phyloP scores from a whole-genome alignment of 129 eudicot genomes.

The Flaveria trinervia region DNA sequence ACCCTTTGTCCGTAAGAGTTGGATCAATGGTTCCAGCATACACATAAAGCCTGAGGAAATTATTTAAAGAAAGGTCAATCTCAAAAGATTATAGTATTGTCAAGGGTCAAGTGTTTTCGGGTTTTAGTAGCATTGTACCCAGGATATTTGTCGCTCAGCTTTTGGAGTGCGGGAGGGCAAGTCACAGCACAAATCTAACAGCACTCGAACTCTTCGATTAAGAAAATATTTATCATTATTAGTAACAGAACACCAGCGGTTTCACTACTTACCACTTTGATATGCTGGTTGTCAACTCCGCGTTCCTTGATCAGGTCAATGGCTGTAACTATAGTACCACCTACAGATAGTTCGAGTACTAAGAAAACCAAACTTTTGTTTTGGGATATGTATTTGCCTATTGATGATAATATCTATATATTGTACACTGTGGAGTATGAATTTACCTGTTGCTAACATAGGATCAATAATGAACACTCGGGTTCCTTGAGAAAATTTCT shows the following conservation, averaged over 20 bases:
- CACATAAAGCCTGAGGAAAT: constrained; percentile 70
- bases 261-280: constrained; percentile 76
- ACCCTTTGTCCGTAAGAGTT: constrained; percentile 82
- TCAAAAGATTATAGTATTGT: neutral
- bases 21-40: constrained; percentile 93
- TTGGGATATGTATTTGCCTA: too few relatives aligned
- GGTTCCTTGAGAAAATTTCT: constrained; percentile 69
- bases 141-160: constrained; percentile 87
- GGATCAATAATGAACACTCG: constrained; percentile 89
- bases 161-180: constrained; percentile 93
- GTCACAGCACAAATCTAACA: constrained; percentile 74
- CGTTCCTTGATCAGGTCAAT: constrained; percentile 69
- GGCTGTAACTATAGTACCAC: constrained; percentile 86
- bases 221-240: neutral
- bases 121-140: constrained; percentile 50
- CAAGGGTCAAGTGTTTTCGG: neutral
- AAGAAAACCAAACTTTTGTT: neutral
- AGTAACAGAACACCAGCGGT: neutral
- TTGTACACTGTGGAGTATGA: neutral
- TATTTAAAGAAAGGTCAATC: neutral
- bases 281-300: constrained; percentile 74
- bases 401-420: too few relatives aligned
- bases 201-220: neutral
- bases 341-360: constrained; percentile 38
- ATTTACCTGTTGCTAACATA: constrained; percentile 93